Evolutionary conservation across 495 filamentous ascomycete species (phyloP), one percentile per base, ranked within the genome.

Genomic region (Penicillium roqueforti): DNA sequence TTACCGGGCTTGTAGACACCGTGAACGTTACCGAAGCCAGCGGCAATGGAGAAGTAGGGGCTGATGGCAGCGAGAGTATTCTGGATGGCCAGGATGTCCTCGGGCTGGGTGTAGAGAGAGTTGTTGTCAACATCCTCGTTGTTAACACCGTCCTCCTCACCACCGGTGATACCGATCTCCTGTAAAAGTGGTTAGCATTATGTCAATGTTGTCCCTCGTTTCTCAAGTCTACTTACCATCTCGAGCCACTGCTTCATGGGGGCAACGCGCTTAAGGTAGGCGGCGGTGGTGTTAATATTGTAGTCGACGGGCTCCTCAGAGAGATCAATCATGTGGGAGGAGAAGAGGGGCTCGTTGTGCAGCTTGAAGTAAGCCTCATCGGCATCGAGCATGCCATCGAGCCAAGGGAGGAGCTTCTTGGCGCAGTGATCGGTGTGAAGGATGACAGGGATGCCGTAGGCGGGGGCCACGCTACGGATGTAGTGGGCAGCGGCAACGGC

Each of bases 1-100:
- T 98, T 98, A 57, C 95, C 93, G 51, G 95, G 95, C 78, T 95
- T 92, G 83, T 99, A 97, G 56, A 99, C 93, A 72, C 93, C 93
- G 81, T 99, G 95, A 28, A 97, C 92, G 71, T 99, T 99, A 65
- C 92, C 93, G 79, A 97, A 97, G 60, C 89, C 93, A 68, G 93
- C 93, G 63, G 95, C 95, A 68, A 97, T 97, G 65, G 87, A 91
- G 84, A 97, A 98, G 80, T 93, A 93, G 53, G 87, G 87, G 61
- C 85, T 90, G 78, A 97, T 87, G 50, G 87, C 73, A 54, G 80
- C 72, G 49, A 97, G 83, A 49, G 86, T 83, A 66, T 89, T 81
- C 76, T 93, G 88, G 76, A 97, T 95, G 60, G 84, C 79, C 67
- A 86, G 84, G 73, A 97, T 95, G 68, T 95, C 91, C 77, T 95